Conservation (phyloP, 495 filamentous ascomycete genomes). For the Talaromyces liani region DNA sequence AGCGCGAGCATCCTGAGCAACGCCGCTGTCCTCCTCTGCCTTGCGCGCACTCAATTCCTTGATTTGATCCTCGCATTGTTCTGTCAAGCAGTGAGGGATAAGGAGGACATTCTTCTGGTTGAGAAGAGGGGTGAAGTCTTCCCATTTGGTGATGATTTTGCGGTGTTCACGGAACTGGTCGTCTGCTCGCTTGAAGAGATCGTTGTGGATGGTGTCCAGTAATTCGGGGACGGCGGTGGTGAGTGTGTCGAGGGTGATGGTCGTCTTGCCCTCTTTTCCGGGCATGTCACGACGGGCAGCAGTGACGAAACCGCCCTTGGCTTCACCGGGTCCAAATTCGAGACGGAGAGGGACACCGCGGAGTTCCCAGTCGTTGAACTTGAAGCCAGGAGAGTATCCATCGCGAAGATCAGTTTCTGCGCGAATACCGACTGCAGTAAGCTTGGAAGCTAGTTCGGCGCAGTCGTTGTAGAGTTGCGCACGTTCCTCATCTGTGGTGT, state of each 20-base stretch:
- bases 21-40: constrained; percentile 55
- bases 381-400: constrained; percentile 86
- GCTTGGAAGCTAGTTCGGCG: constrained; percentile 53
- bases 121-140: constrained; percentile 77
- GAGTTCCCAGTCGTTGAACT: constrained; percentile 97
- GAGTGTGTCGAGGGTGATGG: constrained; percentile 65
- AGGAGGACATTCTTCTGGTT: constrained; percentile 87
- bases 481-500: constrained; percentile 69
- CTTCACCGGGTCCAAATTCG: constrained; percentile 92
- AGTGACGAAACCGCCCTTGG: constrained; percentile 72
- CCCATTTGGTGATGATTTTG: constrained; percentile 75
- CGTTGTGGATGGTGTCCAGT: constrained; percentile 79
- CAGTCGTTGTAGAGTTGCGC: constrained; percentile 63
- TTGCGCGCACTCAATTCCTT: constrained; percentile 80
- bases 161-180: constrained; percentile 69
- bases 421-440: constrained; percentile 62
- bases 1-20: constrained; percentile 67
- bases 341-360: constrained; percentile 89
- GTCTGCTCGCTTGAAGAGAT: constrained; percentile 79
- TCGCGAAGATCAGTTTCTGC: constrained; percentile 71
- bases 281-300: constrained; percentile 77
- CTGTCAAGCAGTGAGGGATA: constrained; percentile 75
- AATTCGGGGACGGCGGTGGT: constrained; percentile 63
- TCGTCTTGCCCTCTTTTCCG: constrained; percentile 60
- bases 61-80: constrained; percentile 85